Evolutionary conservation across 495 filamentous ascomycete species (phyloP), one percentile per base, ranked within the genome.

Genomic region (Chlorociboria aeruginascens): DNA sequence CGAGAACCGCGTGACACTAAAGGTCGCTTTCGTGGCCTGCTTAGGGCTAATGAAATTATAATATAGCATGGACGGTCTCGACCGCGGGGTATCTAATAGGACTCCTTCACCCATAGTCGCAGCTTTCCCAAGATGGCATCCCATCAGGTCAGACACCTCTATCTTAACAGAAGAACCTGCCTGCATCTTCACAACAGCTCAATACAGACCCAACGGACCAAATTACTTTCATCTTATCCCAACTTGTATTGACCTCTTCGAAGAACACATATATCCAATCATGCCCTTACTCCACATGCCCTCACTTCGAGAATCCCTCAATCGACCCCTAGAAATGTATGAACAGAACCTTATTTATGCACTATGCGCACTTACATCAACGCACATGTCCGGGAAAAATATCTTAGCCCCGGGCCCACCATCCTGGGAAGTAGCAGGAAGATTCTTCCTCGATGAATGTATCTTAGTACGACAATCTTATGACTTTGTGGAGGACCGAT

Each of bases 211-310:
- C 6, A 57, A 51, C 16, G 51, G 50, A 30, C 53, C 52, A 25
- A 59, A 54, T 47, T 55, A 63, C 36, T 54, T 59, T 32, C 33
- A 61, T 40, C 53, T 64, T 7, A 57, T 66, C 8, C 58, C 58
- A 35, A 59, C 58, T 47, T 69, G 66, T 43, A 54, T 62, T 29
- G 49, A 52, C 9, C 64, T 65, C 20, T 69, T 69, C 52, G 63
- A 66, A 33, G 64, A 66, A 46, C 52, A 59, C 32, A 66, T 69
- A 20, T 59, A 60, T 28, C 66, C 65, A 20, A 69, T 66, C 1
- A 68, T 69, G 49, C 65, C 65, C 10, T 59, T 69, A 13, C 36
- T 69, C 8, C 63, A 43, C 60, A 67, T 53, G 48, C 61, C 45
- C 40, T 53, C 28, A 34, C 47, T 52, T 43, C 64, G 38, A 50